phyloP scores from a whole-genome alignment of 139 green algal species.

The Tetradesmus obliquus region DNA sequence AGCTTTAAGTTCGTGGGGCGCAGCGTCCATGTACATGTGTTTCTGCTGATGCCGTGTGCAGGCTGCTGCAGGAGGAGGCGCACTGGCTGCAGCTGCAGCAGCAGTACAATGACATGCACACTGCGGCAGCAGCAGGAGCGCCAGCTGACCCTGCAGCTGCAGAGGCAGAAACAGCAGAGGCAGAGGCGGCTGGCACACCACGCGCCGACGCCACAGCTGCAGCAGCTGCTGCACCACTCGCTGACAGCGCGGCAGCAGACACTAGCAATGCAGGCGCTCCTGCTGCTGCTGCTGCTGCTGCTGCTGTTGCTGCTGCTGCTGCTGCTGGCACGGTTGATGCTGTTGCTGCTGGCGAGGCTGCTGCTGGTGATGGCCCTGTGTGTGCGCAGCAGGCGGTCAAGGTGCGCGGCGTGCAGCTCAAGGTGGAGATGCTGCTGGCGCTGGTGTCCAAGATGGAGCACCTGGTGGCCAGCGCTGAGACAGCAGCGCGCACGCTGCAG shows the following conservation, averaged over 20 bases:
- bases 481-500: slow-evolving; percentile 26
- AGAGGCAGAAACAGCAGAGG: not conserved
- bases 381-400: not conserved
- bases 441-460: slow-evolving; percentile 48
- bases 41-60: not conserved
- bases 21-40: too few relatives aligned
- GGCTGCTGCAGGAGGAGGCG: slow-evolving; percentile 46
- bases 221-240: not conserved
- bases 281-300: not conserved
- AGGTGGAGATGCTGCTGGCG: slow-evolving; percentile 39
- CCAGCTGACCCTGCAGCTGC: not conserved
- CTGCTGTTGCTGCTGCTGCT: not conserved
- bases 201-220: not conserved
- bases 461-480: slow-evolving; percentile 30
- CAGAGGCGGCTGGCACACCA: not conserved
- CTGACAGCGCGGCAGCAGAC: not conserved
- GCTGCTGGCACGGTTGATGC: not conserved
- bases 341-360: not conserved
- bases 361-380: not conserved
- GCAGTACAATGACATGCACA: slow-evolving; percentile 28
- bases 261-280: not conserved
- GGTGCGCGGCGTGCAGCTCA: not conserved
- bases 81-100: slow-evolving; percentile 32
- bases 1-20: too few relatives aligned
- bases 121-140: not conserved